phyloP scores from a whole-genome alignment of 495 filamentous ascomycete genomes.

The Melanomma pulvis-pyrius region DNA sequence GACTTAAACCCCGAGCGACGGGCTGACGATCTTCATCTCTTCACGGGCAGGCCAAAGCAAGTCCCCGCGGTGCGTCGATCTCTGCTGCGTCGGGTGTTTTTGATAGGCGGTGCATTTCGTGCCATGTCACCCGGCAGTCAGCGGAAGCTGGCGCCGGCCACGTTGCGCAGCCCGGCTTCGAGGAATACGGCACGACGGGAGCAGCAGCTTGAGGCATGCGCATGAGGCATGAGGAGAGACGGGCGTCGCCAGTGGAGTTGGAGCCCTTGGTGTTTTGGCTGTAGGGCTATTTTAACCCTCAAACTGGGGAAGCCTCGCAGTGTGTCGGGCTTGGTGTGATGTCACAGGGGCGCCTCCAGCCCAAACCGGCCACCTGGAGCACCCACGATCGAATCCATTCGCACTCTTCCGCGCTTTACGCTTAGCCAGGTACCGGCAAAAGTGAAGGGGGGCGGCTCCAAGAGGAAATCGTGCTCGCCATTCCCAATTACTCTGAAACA shows the following conservation, averaged over 20 bases:
- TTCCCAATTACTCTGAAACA: neutral
- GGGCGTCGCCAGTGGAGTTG: neutral
- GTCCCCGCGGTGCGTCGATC: slow-evolving; percentile 12
- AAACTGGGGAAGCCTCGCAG: neutral
- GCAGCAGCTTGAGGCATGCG: too few species aligned
- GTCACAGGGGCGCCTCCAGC: slow-evolving; percentile 7
- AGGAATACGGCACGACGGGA: too few species aligned
- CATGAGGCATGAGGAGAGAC: neutral
- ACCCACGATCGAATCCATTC: too few species aligned
- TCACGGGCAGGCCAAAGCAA: slow-evolving; percentile 12
- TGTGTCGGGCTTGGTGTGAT: neutral
- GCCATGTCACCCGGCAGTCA: neutral
- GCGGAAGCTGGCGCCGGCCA: neutral
- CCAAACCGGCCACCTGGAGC: too few species aligned
- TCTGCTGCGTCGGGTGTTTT: slow-evolving; percentile 1
- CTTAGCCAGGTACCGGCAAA: neutral
- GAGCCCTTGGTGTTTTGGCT: slow-evolving; percentile 31
- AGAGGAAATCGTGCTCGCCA: neutral
- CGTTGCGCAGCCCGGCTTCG: too few species aligned
- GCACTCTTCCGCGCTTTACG: neutral
- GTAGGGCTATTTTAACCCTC: slow-evolving; percentile 18
- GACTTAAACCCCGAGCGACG: slow-evolving; percentile 13
- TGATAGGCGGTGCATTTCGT: neutral
- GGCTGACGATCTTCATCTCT: slow-evolving; percentile 26
- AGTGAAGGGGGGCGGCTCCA: neutral